A percentile compares a stretch with the other conserved stretches of the same genome.
These are phyloP conservation scores for Pseudopediastrum boryanum DNA, from an alignment of 139 green algal genomes.

Conservation along the genomic window DNA sequence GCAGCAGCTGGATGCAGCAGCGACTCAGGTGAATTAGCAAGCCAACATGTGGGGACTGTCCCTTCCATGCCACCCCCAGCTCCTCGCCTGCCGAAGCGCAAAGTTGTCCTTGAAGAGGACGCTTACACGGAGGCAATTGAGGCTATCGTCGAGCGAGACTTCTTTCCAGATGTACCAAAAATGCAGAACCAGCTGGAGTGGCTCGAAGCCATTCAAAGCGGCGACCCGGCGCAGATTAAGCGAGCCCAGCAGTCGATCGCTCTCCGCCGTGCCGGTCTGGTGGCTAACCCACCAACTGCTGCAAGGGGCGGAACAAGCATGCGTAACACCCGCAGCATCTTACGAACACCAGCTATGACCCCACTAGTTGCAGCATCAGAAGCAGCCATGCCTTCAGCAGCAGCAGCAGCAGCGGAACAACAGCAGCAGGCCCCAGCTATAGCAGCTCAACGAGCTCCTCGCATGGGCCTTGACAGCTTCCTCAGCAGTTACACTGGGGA, in stretches of 20 bases:
- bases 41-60: too few relatives aligned
- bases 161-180: slow-evolving; percentile 88
- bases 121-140: slow-evolving; percentile 77
- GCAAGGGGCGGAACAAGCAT: background rate
- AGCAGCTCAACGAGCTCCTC: slow-evolving; percentile 17
- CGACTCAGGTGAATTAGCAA: too few relatives aligned
- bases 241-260: slow-evolving; percentile 88
- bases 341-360: slow-evolving; percentile 62
- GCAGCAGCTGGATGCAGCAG: too few relatives aligned
- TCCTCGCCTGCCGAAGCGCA: too few relatives aligned
- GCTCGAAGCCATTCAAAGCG: slow-evolving; percentile 80
- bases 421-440: slow-evolving; percentile 7
- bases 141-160: slow-evolving; percentile 92
- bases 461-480: slow-evolving; percentile 76
- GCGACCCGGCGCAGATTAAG: slow-evolving; percentile 55
- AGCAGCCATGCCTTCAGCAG: slow-evolving; percentile 17
- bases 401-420: slow-evolving; percentile 14
- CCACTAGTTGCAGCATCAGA: slow-evolving; percentile 38
- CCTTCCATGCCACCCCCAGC: too few relatives aligned
- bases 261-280: slow-evolving; percentile 57
- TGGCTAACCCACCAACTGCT: slow-evolving; percentile 27
- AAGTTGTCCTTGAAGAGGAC: slow-evolving; percentile 77
- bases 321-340: slow-evolving; percentile 24
- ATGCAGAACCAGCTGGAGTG: slow-evolving; percentile 88
- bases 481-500: slow-evolving; percentile 75